Base-by-base conservation (phyloP, 371 early-diverging fungal species). In the Choanephora cucurbitarum region DNA sequence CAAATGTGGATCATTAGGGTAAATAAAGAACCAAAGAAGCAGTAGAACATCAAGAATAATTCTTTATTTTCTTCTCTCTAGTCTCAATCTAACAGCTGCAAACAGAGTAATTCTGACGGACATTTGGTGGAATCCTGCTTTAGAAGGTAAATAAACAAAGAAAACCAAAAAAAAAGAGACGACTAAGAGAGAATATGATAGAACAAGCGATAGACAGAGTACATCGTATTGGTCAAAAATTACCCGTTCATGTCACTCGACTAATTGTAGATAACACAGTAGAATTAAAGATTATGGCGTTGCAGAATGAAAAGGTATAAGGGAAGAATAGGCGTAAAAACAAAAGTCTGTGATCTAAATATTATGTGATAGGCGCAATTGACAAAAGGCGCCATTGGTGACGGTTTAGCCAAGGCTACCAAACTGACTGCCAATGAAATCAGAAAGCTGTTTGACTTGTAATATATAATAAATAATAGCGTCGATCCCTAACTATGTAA, bases 181-280 rank as follows among this genome's bases (percentile, higher is more conserved):
- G n/a, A n/a, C n/a, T n/a, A n/a, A n/a, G n/a, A n/a, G n/a, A n/a
- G n/a, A n/a, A 31, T 17, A 46, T 41, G 18, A 31, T 62, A 75
- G 80, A 84, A 18, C 92, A 92, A 77, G 93, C 94, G 13, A 90
- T 94, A 55, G 96, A 95, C 64, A 83, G 96, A 63, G 88, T 92
- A 0, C 90, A 93, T 64, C 79, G 95, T 9, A 82, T 95, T 32
- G 94, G 93, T 1, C 94, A 95, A 73, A 78, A 64, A 28, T 64
- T 75, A 37, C 78, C 80, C 19, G 90, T 89, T 6, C 41, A 75
- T 33, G 85, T 88, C 13, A 73, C 75, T 21, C 68, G 86, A 58
- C 67, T 87, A 14, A 70, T 81, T 52, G 75, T 89, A 39, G 60
- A 77, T 18, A 64, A 78, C 11, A 80, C 84, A 15, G 79, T 89